Evolutionary conservation across 345 rosid species (phyloP).

Genomic region (Microthlaspi erraticum): DNA sequence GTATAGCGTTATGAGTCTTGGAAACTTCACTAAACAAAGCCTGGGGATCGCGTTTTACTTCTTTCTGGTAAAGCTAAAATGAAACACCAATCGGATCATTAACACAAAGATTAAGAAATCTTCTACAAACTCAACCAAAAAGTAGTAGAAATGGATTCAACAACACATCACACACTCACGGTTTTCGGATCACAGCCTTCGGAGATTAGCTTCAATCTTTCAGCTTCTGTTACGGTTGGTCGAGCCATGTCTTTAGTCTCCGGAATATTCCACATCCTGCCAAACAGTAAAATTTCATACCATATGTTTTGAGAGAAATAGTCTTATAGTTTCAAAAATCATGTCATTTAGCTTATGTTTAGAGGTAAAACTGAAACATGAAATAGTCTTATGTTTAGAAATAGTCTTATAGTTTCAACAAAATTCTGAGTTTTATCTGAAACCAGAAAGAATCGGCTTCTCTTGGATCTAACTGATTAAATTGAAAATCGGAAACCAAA

Average conservation of each 20-base stretch:
- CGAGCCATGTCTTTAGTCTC: constrained; percentile 66
- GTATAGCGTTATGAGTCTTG: constrained; percentile 82
- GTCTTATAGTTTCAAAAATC: background rate
- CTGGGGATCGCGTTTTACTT: constrained; percentile 64
- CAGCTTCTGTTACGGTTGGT: constrained; percentile 71
- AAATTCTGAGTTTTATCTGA: too few species aligned
- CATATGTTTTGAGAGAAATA: constrained; percentile 10
- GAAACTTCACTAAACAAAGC: constrained; percentile 69
- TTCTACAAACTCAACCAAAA: background rate
- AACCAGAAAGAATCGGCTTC: background rate
- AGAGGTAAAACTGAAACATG: too few species aligned
- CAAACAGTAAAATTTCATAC: constrained; percentile 22
- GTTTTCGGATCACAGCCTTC: constrained; percentile 74
- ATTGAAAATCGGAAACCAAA: background rate
- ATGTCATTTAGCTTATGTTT: background rate
- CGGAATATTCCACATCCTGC: constrained; percentile 77
- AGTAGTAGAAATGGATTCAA: background rate
- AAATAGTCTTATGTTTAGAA: too few species aligned
- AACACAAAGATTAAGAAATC: too few species aligned
- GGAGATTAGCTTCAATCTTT: constrained; percentile 68
- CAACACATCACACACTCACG: constrained; percentile 57
- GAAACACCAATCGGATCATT: constrained; percentile 47
- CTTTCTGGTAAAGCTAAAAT: constrained; percentile 68
- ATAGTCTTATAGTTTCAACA: too few species aligned
- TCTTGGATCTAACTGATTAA: background rate